Evolutionary conservation across 306 rosid species (phyloP).

Genomic region (Oxytropis ochrocephala): DNA sequence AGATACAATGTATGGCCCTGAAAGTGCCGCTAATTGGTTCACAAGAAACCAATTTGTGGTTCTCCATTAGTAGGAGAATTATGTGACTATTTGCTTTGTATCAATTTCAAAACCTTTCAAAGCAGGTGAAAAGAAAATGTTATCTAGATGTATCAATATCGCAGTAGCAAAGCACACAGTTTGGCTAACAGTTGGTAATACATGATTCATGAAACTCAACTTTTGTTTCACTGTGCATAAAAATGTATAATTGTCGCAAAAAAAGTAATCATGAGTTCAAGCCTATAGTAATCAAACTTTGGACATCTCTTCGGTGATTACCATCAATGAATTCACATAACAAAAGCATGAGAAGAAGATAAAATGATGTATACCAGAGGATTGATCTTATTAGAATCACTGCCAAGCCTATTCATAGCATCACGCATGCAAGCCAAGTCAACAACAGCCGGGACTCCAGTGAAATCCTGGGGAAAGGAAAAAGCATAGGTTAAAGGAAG

Average conservation of each 20-base stretch:
- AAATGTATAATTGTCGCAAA: neutral
- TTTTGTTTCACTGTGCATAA: neutral
- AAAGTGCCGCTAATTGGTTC: no score
- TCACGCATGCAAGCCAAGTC: constrained; percentile 99
- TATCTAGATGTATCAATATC: neutral
- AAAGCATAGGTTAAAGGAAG: neutral
- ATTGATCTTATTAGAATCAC: constrained; percentile 90
- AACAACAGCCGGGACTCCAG: constrained; percentile 98
- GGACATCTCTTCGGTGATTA: neutral
- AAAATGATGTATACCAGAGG: constrained; percentile 63
- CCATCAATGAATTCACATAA: constrained; percentile 1
- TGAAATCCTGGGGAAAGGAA: constrained; percentile 62
- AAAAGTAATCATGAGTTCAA: neutral
- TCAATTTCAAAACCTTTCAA: neutral
- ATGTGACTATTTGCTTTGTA: neutral
- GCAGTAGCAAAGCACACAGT: neutral
- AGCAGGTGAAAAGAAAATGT: neutral
- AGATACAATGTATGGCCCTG: neutral
- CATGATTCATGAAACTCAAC: neutral
- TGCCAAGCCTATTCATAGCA: constrained; percentile 96
- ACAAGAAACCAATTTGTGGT: no score
- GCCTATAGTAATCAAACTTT: neutral
- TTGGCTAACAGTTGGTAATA: neutral
- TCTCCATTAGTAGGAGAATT: no score
- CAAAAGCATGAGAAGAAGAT: neutral